Base-by-base conservation (phyloP, 495 filamentous ascomycete genomes). In the Penicillium parvum region DNA sequence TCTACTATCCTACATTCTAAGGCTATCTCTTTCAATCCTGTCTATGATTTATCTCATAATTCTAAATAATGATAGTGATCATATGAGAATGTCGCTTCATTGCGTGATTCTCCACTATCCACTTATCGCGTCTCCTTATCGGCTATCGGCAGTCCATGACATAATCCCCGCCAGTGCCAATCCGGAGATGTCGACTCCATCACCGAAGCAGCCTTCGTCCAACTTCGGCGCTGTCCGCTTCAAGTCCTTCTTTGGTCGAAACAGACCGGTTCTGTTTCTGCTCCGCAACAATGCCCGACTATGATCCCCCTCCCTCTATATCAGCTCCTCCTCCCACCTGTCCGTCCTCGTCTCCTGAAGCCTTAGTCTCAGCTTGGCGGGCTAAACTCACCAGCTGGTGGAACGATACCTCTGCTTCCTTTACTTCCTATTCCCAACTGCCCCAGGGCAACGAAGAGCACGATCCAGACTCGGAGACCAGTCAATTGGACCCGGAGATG, bases 91-190 rank as follows among this genome's bases (percentile, higher is more conserved):
- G n/a, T n/a, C n/a, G n/a, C n/a, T n/a, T n/a, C 16, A 45, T 53
- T 28, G 50, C 45, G 45, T 48, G 40, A 53, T 53, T 23, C 45
- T 3, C 43, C 49, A 52, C 49, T 12, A n/a, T n/a, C n/a, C n/a
- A n/a, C n/a, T 7, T 3, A 14, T 43, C 40, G 35, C 47, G 38
- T 17, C n/a, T n/a, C n/a, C n/a, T n/a, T n/a, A 32, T 58, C 54
- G 45, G 48, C 51, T 34, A 11, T 55, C 55, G 55, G 52, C 35
- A 35, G 40, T 47, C 55, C 23, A 47, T 57, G 53, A 55, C 52
- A 55, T 53, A 52, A 54, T 43, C 32, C 33, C 20, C 40, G 28
- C 28, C n/a, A n/a, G n/a, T 36, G 40, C 54, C 20, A 36, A 52
- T 58, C 50, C 50, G 50, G 46, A 45, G 40, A 32, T n/a, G 38